Evolutionary conservation across 2,329 filamentous ascomycete genomes (phyloP), one percentile per base, ranked within the genome.

Genomic region (Alternaria hordeiaustralica): DNA sequence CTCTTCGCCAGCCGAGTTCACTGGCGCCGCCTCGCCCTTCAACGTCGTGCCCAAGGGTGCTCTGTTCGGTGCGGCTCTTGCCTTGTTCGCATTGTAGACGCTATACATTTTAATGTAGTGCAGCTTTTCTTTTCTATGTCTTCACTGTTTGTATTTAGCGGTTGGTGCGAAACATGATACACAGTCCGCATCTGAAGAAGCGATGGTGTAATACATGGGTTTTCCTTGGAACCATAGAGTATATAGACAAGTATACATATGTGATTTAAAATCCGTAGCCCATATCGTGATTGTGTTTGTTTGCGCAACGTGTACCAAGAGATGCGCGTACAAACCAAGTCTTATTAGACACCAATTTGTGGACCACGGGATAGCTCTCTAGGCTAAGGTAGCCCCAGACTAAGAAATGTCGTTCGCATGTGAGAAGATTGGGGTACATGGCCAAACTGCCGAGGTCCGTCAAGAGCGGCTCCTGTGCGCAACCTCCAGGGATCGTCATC

Each of bases 11-110:
- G 66, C 75, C 43, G 61, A 75, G 55, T 81, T 79, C 69, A 78
- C 76, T 41, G 79, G 79, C 53, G 77, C 76, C 10, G 78, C 78
- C 9, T 73, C 72, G 18, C 59, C 70, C 0, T 62, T 78, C 45
- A 70, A 61, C 57, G 58, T 71, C 25, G 65, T 70, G 45, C 58
- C 71, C 50, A 65, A 68, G 49, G 65, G 67, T 23, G 73, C 71
- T 21, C 41, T 77, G 44, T 57, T 78, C 23, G 77, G 74, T 58
- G 76, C 75, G 41, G 64, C 66, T 43, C 61, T 79, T 53, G 77
- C 75, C 54, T 72, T 79, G 55, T 69, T 80, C 49, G 77, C 75
- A 60, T 65, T 79, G 68, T 80, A 76, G 68, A 72, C 55, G 57
- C 23, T 58, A 28, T 44, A 47, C 13, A 11, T 13, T 43, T 36